A percentile compares a stretch with the other conserved stretches of the same genome.
These are phyloP conservation scores for Clitoria ternatea DNA, from an alignment of 306 rosid genomes.

Conservation along the genomic window DNA sequence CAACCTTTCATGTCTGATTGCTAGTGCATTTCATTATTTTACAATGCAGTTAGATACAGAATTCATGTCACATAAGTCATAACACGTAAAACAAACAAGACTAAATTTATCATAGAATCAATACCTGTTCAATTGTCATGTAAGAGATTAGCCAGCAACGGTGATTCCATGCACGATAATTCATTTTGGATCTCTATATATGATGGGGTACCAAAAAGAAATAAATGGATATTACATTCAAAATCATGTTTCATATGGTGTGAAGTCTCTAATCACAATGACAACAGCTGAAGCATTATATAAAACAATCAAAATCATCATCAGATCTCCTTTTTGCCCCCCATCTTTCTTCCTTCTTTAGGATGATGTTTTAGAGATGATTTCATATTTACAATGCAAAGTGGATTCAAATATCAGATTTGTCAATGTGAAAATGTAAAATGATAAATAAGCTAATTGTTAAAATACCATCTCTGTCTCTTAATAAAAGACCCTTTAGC, in stretches of 20 bases:
- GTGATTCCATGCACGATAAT: slow-evolving; percentile 94
- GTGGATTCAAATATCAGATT: not conserved
- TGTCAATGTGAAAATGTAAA: slow-evolving; percentile 1
- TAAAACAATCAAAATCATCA: slow-evolving; percentile 13
- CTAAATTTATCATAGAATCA: not conserved
- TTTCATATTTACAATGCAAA: not conserved
- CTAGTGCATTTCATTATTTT: not conserved
- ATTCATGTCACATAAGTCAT: not conserved
- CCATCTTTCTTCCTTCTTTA: not conserved
- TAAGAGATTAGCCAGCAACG: slow-evolving; percentile 77
- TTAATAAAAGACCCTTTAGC: too few relatives aligned
- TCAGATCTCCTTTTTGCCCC: not conserved
- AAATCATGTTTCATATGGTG: slow-evolving; percentile 5
- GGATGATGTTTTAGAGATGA: not conserved
- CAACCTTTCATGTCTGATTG: not conserved
- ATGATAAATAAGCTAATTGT: not conserved
- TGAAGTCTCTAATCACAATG: not conserved
- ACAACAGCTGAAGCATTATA: not conserved
- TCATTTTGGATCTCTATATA: slow-evolving; percentile 84
- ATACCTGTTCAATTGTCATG: slow-evolving; percentile 69
- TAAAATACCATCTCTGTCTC: too few relatives aligned
- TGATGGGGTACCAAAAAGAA: slow-evolving; percentile 17
- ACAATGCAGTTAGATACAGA: not conserved
- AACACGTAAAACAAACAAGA: not conserved
- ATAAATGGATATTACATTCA: slow-evolving; percentile 12